A percentile compares a stretch with the other conserved stretches of the same genome.
Evolutionary conservation across 2,329 filamentous ascomycete species (phyloP).

Genomic region (Akanthomyces lecanii): DNA sequence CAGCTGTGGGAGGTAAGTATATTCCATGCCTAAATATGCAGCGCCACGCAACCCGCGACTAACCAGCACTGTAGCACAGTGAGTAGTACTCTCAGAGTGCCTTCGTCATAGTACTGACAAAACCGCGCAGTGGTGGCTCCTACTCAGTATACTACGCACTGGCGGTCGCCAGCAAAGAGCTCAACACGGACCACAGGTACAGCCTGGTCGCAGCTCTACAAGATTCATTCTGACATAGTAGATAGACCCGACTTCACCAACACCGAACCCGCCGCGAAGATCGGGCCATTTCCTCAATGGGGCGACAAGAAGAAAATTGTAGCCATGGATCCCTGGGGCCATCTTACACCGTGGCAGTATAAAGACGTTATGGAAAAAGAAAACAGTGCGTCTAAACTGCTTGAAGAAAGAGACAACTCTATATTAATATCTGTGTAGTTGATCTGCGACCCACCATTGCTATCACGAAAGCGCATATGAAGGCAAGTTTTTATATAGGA

Average conservation of each 20-base stretch:
- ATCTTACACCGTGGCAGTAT: constrained; percentile 79
- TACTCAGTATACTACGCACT: constrained; percentile 96
- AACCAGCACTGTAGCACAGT: constrained; percentile 32
- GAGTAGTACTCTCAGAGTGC: constrained; percentile 19
- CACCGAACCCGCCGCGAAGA: constrained; percentile 84
- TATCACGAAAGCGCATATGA: constrained; percentile 91
- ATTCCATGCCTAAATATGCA: background rate
- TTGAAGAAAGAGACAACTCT: background rate
- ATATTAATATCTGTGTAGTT: constrained; percentile 39
- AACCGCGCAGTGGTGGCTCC: constrained; percentile 62
- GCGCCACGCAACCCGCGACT: background rate
- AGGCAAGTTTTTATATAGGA: constrained; percentile 35
- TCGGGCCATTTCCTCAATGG: constrained; percentile 90
- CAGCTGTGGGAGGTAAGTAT: constrained; percentile 54
- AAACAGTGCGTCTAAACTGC: constrained; percentile 44
- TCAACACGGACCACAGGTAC: constrained; percentile 72
- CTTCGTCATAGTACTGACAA: constrained; percentile 12
- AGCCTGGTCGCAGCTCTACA: constrained; percentile 15
- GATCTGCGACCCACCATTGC: constrained; percentile 90
- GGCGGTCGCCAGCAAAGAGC: constrained; percentile 84
- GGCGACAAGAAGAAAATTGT: constrained; percentile 89
- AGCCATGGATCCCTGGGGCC: constrained; percentile 92
- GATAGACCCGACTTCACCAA: constrained; percentile 59
- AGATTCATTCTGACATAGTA: constrained; percentile 1
- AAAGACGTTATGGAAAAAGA: constrained; percentile 74